Evolutionary conservation across 2,329 filamentous ascomycete genomes (phyloP).

Genomic region (Pseudocercospora crystallina): DNA sequence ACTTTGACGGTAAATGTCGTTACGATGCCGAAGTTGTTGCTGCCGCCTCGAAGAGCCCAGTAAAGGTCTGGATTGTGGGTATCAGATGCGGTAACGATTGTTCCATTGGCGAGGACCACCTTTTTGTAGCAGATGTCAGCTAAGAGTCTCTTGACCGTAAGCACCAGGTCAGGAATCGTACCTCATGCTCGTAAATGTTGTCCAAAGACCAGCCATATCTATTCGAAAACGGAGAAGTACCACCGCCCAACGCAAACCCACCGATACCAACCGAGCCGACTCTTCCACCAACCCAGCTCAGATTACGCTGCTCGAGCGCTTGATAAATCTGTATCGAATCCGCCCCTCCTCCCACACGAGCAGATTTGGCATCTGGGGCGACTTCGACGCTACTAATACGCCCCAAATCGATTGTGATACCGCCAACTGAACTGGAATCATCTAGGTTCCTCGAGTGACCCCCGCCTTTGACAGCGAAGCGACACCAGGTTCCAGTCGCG

Average conservation of each 20-base stretch:
- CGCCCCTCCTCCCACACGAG: background rate
- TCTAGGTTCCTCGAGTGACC: slow-evolving; percentile 34
- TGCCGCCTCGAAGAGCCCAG: slow-evolving; percentile 52
- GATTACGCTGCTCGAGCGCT: background rate
- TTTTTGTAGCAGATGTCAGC: slow-evolving; percentile 12
- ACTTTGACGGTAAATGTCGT: slow-evolving; percentile 5
- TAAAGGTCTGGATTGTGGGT: slow-evolving; percentile 50
- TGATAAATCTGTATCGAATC: background rate
- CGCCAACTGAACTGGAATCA: background rate
- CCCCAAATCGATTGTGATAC: background rate
- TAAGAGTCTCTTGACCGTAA: too few species aligned
- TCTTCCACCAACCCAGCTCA: slow-evolving; percentile 10
- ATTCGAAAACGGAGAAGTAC: slow-evolving; percentile 8
- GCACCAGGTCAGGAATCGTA: too few species aligned
- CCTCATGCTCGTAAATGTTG: background rate
- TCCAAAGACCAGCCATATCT: background rate
- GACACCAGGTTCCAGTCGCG: slow-evolving; percentile 7
- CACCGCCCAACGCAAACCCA: slow-evolving; percentile 13
- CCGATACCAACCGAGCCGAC: slow-evolving; percentile 15
- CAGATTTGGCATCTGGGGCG: background rate
- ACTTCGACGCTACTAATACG: background rate
- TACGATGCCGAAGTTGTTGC: slow-evolving; percentile 46
- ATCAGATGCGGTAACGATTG: slow-evolving; percentile 47
- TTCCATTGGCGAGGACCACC: slow-evolving; percentile 56
- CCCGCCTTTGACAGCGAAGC: slow-evolving; percentile 57